phyloP scores from a whole-genome alignment of 2,329 filamentous ascomycete species.

The Xylariaceae sp. region DNA sequence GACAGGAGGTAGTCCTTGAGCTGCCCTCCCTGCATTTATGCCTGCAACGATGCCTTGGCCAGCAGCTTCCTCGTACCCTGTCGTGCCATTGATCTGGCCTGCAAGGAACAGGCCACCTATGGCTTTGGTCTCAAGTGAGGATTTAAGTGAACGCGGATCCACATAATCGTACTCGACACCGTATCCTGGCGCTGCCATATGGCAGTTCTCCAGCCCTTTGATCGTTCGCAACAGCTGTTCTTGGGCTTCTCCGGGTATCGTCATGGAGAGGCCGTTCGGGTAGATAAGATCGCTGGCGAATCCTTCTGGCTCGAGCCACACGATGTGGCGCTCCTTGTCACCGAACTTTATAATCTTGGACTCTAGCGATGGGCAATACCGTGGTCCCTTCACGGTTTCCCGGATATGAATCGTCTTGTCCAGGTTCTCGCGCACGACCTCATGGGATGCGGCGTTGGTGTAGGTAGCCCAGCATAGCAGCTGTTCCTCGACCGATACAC shows the following conservation, averaged over 20 bases:
- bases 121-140: conserved; percentile 90
- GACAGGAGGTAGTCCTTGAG: conserved; percentile 61
- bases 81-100: conserved; percentile 97
- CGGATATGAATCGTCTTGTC: conserved; percentile 95
- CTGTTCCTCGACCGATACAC: conserved; percentile 75
- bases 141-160: conserved; percentile 80
- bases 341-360: conserved; percentile 88
- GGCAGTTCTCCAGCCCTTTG: conserved; percentile 79
- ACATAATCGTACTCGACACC: conserved; percentile 99
- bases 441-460: conserved; percentile 79
- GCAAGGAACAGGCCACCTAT: conserved; percentile 87
- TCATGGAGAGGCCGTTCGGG: conserved; percentile 97
- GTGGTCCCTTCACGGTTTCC: conserved; percentile 87
- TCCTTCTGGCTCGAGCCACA: conserved; percentile 97
- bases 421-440: conserved; percentile 82
- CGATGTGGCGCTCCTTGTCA: conserved; percentile 75
- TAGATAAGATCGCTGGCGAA: conserved; percentile 88
- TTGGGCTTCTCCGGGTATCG: conserved; percentile 83
- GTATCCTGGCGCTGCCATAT: conserved; percentile 92
- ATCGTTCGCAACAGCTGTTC: conserved; percentile 81
- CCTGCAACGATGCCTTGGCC: conserved; percentile 90
- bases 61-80: conserved; percentile 95
- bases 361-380: conserved; percentile 94
- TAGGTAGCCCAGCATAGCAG: conserved; percentile 82
- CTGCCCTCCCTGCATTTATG: conserved; percentile 84